Evolutionary conservation across 1,284 basidiomycete genomes (phyloP).

Genomic region (Sporisorium graminicola): DNA sequence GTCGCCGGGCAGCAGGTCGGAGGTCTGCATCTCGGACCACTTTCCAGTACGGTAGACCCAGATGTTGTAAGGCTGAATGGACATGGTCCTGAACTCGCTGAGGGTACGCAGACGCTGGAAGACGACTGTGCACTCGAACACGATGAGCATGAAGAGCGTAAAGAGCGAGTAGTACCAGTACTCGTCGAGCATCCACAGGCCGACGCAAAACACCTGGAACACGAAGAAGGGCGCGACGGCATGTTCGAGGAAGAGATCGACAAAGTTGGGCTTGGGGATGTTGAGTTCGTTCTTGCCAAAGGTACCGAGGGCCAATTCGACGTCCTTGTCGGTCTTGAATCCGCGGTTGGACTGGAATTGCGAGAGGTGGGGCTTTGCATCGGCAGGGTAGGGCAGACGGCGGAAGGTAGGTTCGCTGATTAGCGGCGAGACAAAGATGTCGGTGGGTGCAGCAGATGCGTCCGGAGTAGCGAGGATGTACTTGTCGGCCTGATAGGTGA

Average conservation of each 20-base stretch:
- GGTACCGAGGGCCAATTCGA: slow-evolving; percentile 60
- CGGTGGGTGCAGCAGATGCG: slow-evolving; percentile 57
- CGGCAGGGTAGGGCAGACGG: slow-evolving; percentile 89
- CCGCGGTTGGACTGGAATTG: slow-evolving; percentile 77
- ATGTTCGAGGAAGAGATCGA: slow-evolving; percentile 68
- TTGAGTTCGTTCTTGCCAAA: slow-evolving; percentile 67
- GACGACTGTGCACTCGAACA: slow-evolving; percentile 69
- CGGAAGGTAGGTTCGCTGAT: slow-evolving; percentile 78
- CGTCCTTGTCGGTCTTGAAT: slow-evolving; percentile 67
- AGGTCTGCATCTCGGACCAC: slow-evolving; percentile 62
- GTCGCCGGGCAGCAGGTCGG: slow-evolving; percentile 67
- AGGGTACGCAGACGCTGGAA: slow-evolving; percentile 67
- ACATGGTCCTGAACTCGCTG: slow-evolving; percentile 70
- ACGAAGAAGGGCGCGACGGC: slow-evolving; percentile 70
- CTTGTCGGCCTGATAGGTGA: slow-evolving; percentile 95
- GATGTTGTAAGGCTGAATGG: slow-evolving; percentile 67
- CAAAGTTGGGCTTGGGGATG: slow-evolving; percentile 66
- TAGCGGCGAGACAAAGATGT: slow-evolving; percentile 60
- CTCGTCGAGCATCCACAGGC: slow-evolving; percentile 69
- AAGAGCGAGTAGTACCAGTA: slow-evolving; percentile 69
- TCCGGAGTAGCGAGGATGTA: slow-evolving; percentile 79
- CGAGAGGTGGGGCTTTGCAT: slow-evolving; percentile 78
- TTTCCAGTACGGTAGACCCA: slow-evolving; percentile 62
- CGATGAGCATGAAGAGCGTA: slow-evolving; percentile 68
- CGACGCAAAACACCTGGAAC: slow-evolving; percentile 69